Base-by-base conservation (phyloP, 495 filamentous ascomycete genomes). In the Podospora conica region DNA sequence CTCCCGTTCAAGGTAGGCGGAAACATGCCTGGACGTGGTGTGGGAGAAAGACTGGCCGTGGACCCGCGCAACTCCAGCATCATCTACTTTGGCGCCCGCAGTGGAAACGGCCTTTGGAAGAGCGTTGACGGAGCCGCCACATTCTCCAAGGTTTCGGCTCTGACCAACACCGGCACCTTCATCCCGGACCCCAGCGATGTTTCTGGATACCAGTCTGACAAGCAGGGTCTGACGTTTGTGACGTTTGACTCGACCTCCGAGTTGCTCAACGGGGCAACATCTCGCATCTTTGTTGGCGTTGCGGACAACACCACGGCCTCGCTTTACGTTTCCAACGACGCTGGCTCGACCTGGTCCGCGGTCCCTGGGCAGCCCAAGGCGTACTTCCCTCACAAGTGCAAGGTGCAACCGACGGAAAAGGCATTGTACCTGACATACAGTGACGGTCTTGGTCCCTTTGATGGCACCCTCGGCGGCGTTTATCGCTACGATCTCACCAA, bases 11-110 rank as follows among this genome's bases (percentile, higher is more conserved):
- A 86, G 68, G 83, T 85, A 56, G 85, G 85, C 7, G 84, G 85
- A 0, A 89, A 88, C 69, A 88, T 87, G 85, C 84, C 85, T 3
- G 86, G 86, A n/a, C 79, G 86, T 25, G 86, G 86, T 21, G 85
- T 83, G 76, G 86, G 86, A 24, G 86, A 88, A 74, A 79, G 86
- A 7, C 80, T 88, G 24, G 85, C 84, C 1, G 80, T 88, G 9
- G 85, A 88, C 71, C 85, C 86, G 4, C 77, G 78, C 21, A 84
- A 84, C 66, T 81, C 79, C 54, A 80, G 81, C 24, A 81, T 85
- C 33, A 69, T 87, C 33, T 87, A 84, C 69, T 84, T 86, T 63
- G 85, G 85, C 8, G 83, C 85, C 24, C 80, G 85, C 55, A 86
- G 83, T 69, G 84, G 84, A n/a, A 80, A 86, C 25, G 86, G 86